Conservation (phyloP, 495 filamentous ascomycete genomes). For the Aspergillus sclerotiicarbonarius region DNA sequence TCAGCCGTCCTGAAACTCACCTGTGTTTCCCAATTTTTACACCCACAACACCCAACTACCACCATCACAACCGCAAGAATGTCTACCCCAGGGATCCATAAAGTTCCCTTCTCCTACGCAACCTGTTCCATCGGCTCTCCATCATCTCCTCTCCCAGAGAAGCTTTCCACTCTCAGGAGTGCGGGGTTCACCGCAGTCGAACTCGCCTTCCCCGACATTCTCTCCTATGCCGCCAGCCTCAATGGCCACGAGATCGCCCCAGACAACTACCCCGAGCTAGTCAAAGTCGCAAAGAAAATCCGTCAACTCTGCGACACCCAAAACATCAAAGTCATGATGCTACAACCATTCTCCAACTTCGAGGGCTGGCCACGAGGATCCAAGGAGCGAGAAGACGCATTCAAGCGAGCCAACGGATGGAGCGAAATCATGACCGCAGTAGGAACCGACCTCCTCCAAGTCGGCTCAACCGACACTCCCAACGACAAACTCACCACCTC, state of each 20-base stretch:
- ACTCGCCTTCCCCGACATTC: conserved; percentile 73
- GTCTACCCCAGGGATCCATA: neutral
- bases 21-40: too few species aligned
- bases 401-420: conserved; percentile 64
- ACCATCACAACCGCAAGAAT: neutral
- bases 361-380: conserved; percentile 69
- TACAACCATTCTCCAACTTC: conserved; percentile 79
- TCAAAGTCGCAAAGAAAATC: conserved; percentile 50
- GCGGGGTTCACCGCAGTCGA: conserved; percentile 73
- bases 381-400: conserved; percentile 61
- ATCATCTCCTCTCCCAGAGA: conserved; percentile 57
- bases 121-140: conserved; percentile 60
- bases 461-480: conserved; percentile 67
- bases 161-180: conserved; percentile 62
- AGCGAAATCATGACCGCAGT: conserved; percentile 68
- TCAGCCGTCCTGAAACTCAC: too few species aligned
- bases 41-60: too few species aligned
- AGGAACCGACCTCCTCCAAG: conserved; percentile 73
- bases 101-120: conserved; percentile 62
- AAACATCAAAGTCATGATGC: conserved; percentile 62
- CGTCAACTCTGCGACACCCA: conserved; percentile 50
- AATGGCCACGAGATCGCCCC: conserved; percentile 48
- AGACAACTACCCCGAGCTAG: conserved; percentile 56
- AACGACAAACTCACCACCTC: conserved; percentile 47
- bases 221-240: conserved; percentile 55